Evolutionary conservation across 2,329 filamentous ascomycete genomes (phyloP), one percentile per base, ranked within the genome.

Genomic region (Tolypocladium amazonense): DNA sequence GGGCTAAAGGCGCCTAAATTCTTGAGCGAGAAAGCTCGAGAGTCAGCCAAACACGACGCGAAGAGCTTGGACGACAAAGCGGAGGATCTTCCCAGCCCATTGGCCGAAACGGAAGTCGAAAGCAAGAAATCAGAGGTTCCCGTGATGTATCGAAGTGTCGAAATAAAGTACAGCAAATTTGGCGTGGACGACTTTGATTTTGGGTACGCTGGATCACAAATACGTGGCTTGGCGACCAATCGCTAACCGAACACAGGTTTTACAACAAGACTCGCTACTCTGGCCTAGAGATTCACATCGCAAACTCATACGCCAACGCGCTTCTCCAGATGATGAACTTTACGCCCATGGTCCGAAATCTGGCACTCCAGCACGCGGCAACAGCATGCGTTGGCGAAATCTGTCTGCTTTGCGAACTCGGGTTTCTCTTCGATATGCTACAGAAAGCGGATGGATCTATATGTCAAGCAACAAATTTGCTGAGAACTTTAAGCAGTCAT

Each of bases 111-210:
- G 59, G 86, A 88, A 59, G 78, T 93, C 4, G 87, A 89, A 62
- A 88, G 88, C 64, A 83, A 88, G 59, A 89, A 90, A 64, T 85
- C 88, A 47, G 92, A 96, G 60, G 88, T 94, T 5, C 89, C 93
- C 27, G 83, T 89, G 11, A 90, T 94, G 77, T 99, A 99, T 72
- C 87, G 89, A 64, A 92, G 92, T 67, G 89, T 97, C 14, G 93
- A 97, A 72, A 99, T 99, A 76, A 97, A 97, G 72, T 99, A 97
- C 77, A 97, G 93, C 79, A 95, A 92, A 71, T 99, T 97, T 73
- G 94, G 94, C 25, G 92, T 99, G n/a, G 93, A 97, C 68, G 95
- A 99, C 73, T 99, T 99, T 72, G 94, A 99, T 73, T 99, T 99
- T 75, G 88, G 89, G 86, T 90, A 76, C 68, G 85, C 74, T 37